A percentile compares a stretch with the other conserved stretches of the same genome.
phyloP scores from a whole-genome alignment of 306 rosid genomes.

The Lathyrus oleraceus region DNA sequence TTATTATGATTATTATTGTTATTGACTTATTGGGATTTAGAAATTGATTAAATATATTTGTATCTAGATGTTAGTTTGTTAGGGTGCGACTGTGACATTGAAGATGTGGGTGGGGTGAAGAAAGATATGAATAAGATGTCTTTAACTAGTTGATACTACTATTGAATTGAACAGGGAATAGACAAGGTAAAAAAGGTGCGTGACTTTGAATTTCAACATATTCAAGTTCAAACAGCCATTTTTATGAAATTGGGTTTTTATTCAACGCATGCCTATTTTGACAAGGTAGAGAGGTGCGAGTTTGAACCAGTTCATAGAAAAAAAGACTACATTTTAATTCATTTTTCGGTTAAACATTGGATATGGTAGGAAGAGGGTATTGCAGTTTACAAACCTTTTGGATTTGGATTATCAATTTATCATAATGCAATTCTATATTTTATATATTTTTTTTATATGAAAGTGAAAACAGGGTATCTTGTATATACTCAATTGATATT shows the following conservation, averaged over 20 bases:
- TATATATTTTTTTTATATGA: not conserved
- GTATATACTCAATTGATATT: conserved; percentile 13
- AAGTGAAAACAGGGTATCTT: conserved; percentile 25
- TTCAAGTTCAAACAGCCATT: conserved; percentile 16
- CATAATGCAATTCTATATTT: not conserved
- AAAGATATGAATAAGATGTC: not conserved
- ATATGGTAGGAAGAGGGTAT: not conserved
- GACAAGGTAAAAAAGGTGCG: not conserved
- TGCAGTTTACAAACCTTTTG: not conserved
- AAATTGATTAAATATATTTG: not conserved
- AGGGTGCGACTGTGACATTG: conserved; percentile 38
- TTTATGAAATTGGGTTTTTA: not conserved
- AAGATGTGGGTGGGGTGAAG: conserved; percentile 27
- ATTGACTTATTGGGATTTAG: not conserved
- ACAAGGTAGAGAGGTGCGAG: not conserved
- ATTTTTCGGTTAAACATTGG: conserved; percentile 9
- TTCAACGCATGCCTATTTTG: conserved; percentile 3
- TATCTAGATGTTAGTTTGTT: conserved; percentile 29
- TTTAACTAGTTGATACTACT: not conserved
- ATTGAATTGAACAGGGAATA: conserved; percentile 20
- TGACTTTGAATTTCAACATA: not conserved
- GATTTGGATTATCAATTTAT: conserved; percentile 34
- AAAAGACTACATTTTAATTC: not conserved
- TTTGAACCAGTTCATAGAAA: conserved; percentile 12
- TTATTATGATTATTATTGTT: not conserved